A percentile compares a stretch with the other conserved stretches of the same genome.
These are phyloP conservation scores for Lizonia empirigonia DNA, from an alignment of 2,329 filamentous ascomycete species.

Conservation along the genomic window DNA sequence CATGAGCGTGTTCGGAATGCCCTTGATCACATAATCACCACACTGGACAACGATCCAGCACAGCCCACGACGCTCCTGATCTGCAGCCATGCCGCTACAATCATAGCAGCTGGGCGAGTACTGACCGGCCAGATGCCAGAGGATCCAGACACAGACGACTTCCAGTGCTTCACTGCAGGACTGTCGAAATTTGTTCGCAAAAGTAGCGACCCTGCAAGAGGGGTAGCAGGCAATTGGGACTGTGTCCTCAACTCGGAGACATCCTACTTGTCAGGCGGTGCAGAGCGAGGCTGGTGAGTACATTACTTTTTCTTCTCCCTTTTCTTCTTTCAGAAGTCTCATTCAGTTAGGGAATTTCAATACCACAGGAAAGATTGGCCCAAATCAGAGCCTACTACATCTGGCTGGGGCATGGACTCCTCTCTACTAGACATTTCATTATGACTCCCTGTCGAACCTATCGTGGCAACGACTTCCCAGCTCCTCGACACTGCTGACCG, in stretches of 20 bases:
- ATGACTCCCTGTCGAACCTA: background rate
- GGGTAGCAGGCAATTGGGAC: conserved; percentile 78
- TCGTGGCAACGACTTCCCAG: background rate
- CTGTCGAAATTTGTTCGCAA: conserved; percentile 70
- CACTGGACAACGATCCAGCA: conserved; percentile 71
- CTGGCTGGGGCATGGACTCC: conserved; percentile 4
- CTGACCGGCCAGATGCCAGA: conserved; percentile 79
- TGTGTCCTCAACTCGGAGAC: conserved; percentile 84
- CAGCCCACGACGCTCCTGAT: conserved; percentile 72
- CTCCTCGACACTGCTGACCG: conserved; percentile 1
- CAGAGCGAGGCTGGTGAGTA: conserved; percentile 83
- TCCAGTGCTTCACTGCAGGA: conserved; percentile 82
- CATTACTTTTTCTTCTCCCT: background rate
- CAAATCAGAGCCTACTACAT: conserved; percentile 3
- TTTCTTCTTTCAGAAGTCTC: background rate
- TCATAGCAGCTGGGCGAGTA: conserved; percentile 84
- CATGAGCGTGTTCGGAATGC: conserved; percentile 79
- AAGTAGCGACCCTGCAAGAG: conserved; percentile 56
- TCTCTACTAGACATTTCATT: conserved; percentile 5
- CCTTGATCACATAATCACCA: conserved; percentile 71
- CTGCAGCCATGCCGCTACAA: conserved; percentile 85
- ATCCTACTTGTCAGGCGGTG: conserved; percentile 76
- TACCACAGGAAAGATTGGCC: conserved; percentile 20
- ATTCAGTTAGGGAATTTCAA: conserved; percentile 4
- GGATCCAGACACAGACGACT: conserved; percentile 75